These are phyloP conservation scores for Rhodamnia argentea DNA, from an alignment of 345 rosid species.

Conservation along the genomic window DNA sequence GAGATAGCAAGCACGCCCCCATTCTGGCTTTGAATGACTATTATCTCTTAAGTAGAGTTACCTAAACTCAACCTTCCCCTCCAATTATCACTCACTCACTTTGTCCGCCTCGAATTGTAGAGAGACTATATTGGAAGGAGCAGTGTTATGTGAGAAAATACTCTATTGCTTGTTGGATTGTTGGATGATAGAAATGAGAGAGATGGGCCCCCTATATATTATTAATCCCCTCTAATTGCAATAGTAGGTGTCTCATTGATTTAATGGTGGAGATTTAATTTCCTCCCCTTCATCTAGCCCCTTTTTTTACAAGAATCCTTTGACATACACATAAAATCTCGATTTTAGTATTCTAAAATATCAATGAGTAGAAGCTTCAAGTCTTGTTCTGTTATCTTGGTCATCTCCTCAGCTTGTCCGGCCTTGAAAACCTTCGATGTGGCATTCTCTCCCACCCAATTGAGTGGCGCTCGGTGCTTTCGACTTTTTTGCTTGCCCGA, in stretches of 20 bases:
- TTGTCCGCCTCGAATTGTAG: neutral
- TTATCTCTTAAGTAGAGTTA: neutral
- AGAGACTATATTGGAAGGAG: neutral
- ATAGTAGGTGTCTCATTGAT: neutral
- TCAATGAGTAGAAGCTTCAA: neutral
- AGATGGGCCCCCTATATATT: neutral
- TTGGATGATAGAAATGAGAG: neutral
- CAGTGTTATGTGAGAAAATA: neutral
- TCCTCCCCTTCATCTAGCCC: neutral
- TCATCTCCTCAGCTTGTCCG: rapidly evolving
- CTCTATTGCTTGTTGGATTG: neutral
- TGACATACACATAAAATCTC: neutral
- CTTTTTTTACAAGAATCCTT: neutral
- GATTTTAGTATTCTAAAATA: neutral
- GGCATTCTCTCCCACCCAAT: neutral
- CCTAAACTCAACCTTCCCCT: neutral
- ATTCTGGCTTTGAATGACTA: neutral
- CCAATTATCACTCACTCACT: neutral
- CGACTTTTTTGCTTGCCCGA: neutral
- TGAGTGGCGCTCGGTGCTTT: neutral
- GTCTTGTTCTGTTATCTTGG: neutral
- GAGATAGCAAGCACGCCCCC: neutral
- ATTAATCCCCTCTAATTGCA: neutral
- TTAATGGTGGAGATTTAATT: neutral
- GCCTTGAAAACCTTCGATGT: neutral